Percentiles rank a stretch among this genome's conserved stretches.
These are phyloP conservation scores for Gnetum montanum DNA, from an alignment of 75 land plant genomes.

Conservation along the genomic window DNA sequence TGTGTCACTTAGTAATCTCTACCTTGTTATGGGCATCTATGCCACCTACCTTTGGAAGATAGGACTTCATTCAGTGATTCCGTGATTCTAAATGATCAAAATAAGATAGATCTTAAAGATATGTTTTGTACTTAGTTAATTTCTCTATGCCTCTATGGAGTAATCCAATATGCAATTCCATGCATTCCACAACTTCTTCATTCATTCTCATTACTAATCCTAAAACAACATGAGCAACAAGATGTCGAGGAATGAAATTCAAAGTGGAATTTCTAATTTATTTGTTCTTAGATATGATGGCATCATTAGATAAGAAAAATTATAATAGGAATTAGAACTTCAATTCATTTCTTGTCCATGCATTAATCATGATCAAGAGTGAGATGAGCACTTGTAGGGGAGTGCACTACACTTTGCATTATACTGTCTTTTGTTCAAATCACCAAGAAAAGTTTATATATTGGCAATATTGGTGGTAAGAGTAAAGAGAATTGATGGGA, in stretches of 20 bases:
- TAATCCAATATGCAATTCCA: constrained; percentile 19
- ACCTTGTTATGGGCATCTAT: background rate
- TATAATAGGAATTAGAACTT: no score
- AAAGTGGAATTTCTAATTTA: constrained; percentile 5
- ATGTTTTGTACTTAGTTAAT: no score
- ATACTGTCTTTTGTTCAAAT: no score
- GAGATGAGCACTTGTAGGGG: no score
- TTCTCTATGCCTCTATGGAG: constrained; percentile 8
- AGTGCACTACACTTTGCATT: no score
- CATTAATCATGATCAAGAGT: no score
- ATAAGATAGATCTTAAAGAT: background rate
- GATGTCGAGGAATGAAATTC: constrained; percentile 9
- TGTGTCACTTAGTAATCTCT: background rate
- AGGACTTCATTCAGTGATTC: background rate
- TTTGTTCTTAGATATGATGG: background rate
- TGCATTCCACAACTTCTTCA: constrained; percentile 15
- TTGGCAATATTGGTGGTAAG: no score
- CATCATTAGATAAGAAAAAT: no score
- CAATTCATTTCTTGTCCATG: no score
- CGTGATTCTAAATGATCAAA: no score
- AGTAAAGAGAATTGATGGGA: no score
- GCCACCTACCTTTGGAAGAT: background rate
- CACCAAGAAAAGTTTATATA: no score
- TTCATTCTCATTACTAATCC: constrained; percentile 6
- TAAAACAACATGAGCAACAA: constrained; percentile 8